Base-by-base conservation (phyloP, 345 rosid genomes). In the Mallotus nudiflorus region DNA sequence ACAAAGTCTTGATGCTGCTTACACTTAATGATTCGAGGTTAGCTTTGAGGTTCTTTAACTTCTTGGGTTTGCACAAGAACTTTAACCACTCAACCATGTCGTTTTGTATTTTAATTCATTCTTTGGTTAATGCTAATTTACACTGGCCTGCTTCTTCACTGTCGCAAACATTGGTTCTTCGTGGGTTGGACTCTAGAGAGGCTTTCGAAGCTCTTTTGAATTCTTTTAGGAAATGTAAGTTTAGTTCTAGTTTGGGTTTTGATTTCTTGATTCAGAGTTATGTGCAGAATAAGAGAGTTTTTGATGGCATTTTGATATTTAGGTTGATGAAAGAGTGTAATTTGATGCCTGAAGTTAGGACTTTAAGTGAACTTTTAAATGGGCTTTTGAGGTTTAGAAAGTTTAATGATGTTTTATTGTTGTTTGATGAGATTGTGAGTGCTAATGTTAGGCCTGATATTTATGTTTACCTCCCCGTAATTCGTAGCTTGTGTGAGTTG, bases 131-230 rank as follows among this genome's bases (percentile, higher is more conserved):
- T 64, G 73, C 66, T 59, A 75, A 78, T 64, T 80, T 83, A 65
- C 85, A 77, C 51, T 95, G 99, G 97, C 97, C 99, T 33, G 99
- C 99, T 3, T 89, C 94, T 13, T 95, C 99, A 45, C 84, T 92
- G 9, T 66, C 92, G 67, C 94, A 92, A 51, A 92, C 97, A 51
- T 80, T 90, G 78, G 66, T 94, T 18, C 80, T 86, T 73, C 96
- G 90, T 57, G 75, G 79, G 65, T 66, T 82, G 75, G 81, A 74
- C 60, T 89, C 99, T 55, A 75, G 79, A 70, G 84, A 84, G 67
- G 88, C 79, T 62, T 90, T 95, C 74, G 53, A 73, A 27, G 59
- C 71, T 62, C 83, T 95, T 42, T 76, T 73, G 69, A 73, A 78
- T 65, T 85, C 86, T 65, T 78, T 84, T 61, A 66, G 40, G 73